Base-by-base conservation (phyloP, 495 filamentous ascomycete species). In the Xylaria intraflava region DNA sequence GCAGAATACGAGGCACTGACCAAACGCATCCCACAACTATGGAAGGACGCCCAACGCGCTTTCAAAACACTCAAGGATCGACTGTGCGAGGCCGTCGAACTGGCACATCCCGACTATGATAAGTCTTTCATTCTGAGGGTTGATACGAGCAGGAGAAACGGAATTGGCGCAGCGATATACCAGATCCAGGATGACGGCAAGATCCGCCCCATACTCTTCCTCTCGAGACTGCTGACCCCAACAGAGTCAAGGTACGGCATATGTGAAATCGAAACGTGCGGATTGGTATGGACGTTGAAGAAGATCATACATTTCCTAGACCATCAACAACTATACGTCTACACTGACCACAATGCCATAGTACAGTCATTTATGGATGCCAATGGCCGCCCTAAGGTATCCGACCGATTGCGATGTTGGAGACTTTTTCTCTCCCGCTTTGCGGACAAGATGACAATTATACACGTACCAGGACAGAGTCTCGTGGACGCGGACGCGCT, bases 151-250 rank as follows among this genome's bases (percentile, higher is more conserved):
- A 7, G 14, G 3, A 23, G 7, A 12, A 7, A 42, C 3, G 39
- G 39, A 1, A 10, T 42, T 3, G 39, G 39, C 6, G 39, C 39
- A 3, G 39, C 19, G 1, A 12, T 42, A 10, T 42, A 42, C 9
- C 39, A 61, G 58, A 36, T 46, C 16, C 35, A 51, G 36, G 33
- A 24, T 8, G 36, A 51, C 17, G 36, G 22, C 10, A 51, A 20
- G 20, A n/a, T 26, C 0, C 5, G 33, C 3, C 35, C 36, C 1
- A 38, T 51, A 7, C 33, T 38, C 2, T 38, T 38, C n/a, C 35
- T 38, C 12, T 38, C 35, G 2, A 38, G 35, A 11, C 14, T 38
- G 27, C n/a, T 51, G 16, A n/a, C 6, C 24, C 19, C 41, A 3
- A 12, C 17, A 20, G 22, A 31, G n/a, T 1, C 23, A 22, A 3